These are phyloP conservation scores for Amaranthus tricolor DNA, from an alignment of 179 eudicot species.

Conservation along the genomic window DNA sequence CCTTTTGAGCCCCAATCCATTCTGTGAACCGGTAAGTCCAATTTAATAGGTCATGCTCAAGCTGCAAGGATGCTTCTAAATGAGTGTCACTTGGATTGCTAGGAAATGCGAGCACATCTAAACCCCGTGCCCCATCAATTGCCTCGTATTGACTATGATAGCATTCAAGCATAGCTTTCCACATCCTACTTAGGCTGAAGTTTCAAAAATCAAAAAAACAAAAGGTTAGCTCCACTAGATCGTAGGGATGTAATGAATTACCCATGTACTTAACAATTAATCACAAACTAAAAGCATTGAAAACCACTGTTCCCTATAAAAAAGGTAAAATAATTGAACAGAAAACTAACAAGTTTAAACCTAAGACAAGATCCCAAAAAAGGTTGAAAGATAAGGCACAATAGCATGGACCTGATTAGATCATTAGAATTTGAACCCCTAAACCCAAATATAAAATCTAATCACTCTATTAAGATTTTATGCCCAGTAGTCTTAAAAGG, in stretches of 20 bases:
- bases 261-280: neutral
- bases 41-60: conserved; percentile 68
- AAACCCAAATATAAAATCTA: no score
- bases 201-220: neutral
- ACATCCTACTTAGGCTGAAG: conserved; percentile 73
- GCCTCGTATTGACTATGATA: conserved; percentile 74
- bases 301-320: neutral
- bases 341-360: neutral
- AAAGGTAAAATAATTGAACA: neutral
- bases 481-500: no score
- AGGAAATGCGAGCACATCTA: conserved; percentile 66
- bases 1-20: conserved; percentile 85
- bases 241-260: neutral
- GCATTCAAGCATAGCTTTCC: conserved; percentile 90
- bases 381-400: neutral
- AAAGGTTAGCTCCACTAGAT: conserved; percentile 1
- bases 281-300: neutral
- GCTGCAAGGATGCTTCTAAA: conserved; percentile 67
- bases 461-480: no score
- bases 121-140: conserved; percentile 64
- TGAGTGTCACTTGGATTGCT: conserved; percentile 60
- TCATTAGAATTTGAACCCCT: no score
- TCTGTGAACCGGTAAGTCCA: conserved; percentile 73
- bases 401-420: neutral
- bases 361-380: neutral